Base-by-base conservation (phyloP, 1,284 basidiomycete species). In the Porogramme epimiltina region DNA sequence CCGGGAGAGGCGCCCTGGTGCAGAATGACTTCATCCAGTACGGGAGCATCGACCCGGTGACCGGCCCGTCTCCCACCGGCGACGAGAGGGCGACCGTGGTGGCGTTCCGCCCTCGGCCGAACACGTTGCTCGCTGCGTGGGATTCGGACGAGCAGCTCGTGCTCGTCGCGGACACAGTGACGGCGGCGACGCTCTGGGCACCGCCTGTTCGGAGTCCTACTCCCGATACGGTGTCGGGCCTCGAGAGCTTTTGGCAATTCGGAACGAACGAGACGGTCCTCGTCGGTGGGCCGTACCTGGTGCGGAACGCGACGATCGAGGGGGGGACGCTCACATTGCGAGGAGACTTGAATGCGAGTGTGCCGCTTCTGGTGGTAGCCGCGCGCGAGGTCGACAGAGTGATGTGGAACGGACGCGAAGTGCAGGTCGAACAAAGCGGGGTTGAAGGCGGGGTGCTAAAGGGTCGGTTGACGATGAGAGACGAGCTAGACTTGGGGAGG, bases 121-220 rank as follows among this genome's bases (percentile, higher is more conserved):
- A 34, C 85, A 84, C 2, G n/a, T 68, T 87, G 5, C 70, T 85
- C 38, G 81, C 84, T 0, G 60, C 89, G 26, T 82, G 79, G 72
- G 87, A 90, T 59, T 84, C 85, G 0, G 73, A 78, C 36, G 75
- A 76, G 3, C 84, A 88, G 61, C 74, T 91, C 20, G 66, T 91
- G 20, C 67, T 90, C 10, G 89, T 77, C 64, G 79, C 80, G 6
- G 87, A 91, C 61, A 75, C 82, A 0, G 66, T 65, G 19, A 87
- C 85, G 0, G 82, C 84, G 3, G 81, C 75, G 36, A 84, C 74
- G 10, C 81, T 79, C 66, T 83, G 78, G 73, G 73, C 76, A 2
- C 82, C 80, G 4, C 70, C 75, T 31, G 67, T 84, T 37, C 60
- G 73, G 6, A 45, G 54, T 13, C 42, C 58, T 40, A 52, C 57